Conservation (phyloP, 768 basidiomycete species). For the Leccinum subgranulosum region DNA sequence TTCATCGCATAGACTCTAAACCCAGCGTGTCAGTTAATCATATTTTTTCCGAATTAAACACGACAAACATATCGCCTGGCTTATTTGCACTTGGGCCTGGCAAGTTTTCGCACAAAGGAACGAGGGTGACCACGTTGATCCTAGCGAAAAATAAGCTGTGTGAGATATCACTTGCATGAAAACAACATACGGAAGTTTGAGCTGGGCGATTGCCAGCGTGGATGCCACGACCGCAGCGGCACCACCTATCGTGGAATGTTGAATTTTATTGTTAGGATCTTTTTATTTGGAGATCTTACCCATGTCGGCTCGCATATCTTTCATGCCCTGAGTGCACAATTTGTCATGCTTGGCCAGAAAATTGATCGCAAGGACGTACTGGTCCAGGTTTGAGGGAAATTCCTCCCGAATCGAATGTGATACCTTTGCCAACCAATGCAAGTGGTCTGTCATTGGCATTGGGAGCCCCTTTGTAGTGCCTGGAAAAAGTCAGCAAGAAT, state of each 20-base stretch:
- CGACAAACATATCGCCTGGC: conserved; percentile 76
- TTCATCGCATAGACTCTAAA: conserved; percentile 80
- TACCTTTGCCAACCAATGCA: conserved; percentile 82
- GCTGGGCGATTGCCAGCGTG: conserved; percentile 74
- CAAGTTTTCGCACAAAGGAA: conserved; percentile 84
- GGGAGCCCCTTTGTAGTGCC: conserved; percentile 78
- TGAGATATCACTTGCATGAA: not conserved
- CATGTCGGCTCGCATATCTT: conserved; percentile 86
- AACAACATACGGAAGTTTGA: conserved; percentile 66
- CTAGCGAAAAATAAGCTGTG: conserved; percentile 32
- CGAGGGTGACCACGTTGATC: conserved; percentile 69
- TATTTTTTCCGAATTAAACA: not conserved
- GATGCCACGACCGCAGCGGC: conserved; percentile 76
- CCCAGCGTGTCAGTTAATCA: not conserved
- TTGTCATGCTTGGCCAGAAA: not conserved
- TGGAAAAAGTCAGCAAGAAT: conserved; percentile 24
- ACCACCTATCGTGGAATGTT: conserved; percentile 44
- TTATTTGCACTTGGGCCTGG: conserved; percentile 66
- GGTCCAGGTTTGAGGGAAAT: conserved; percentile 79
- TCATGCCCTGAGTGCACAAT: conserved; percentile 59
- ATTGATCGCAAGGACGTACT: conserved; percentile 36
- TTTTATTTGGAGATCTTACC: conserved; percentile 39
- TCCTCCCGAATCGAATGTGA: conserved; percentile 88
- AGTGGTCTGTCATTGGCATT: conserved; percentile 56
- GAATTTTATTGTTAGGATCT: not conserved